These are phyloP conservation scores for Ilex paraguariensis DNA, from an alignment of 305 asterid species.

Conservation along the genomic window DNA sequence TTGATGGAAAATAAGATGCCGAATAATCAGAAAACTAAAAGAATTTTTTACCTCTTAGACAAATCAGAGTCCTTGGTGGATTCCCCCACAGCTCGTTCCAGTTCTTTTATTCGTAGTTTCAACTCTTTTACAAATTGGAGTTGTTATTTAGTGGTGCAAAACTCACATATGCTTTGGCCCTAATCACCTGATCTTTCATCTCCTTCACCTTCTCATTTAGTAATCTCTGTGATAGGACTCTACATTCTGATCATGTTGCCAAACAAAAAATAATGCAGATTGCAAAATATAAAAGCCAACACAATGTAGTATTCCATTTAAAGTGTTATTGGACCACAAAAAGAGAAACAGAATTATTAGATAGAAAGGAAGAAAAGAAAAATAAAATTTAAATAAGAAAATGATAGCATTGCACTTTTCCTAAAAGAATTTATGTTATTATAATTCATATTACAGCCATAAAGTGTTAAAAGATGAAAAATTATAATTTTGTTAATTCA, in stretches of 20 bases:
- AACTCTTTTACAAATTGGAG: slow-evolving; percentile 79
- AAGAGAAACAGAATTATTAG: too few species aligned
- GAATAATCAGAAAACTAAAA: background rate
- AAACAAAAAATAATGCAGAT: slow-evolving; percentile 19
- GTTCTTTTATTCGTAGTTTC: slow-evolving; percentile 72
- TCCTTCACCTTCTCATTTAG: slow-evolving; percentile 57
- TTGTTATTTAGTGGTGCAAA: slow-evolving; percentile 58
- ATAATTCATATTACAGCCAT: too few species aligned
- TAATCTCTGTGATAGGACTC: slow-evolving; percentile 26
- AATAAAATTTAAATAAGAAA: too few species aligned
- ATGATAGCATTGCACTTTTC: too few species aligned
- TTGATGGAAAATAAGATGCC: too few species aligned
- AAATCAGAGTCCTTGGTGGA: slow-evolving; percentile 58
- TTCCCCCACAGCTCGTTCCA: slow-evolving; percentile 58
- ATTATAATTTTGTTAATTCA: too few species aligned
- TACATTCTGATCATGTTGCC: slow-evolving; percentile 27
- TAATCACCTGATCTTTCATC: slow-evolving; percentile 80
- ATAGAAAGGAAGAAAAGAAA: too few species aligned
- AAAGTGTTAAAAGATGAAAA: too few species aligned
- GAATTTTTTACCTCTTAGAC: slow-evolving; percentile 46
- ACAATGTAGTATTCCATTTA: too few species aligned
- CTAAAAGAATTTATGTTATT: too few species aligned
- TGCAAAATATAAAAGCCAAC: background rate
- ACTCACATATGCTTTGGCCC: slow-evolving; percentile 67
- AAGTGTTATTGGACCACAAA: too few species aligned